These are phyloP conservation scores for Raphidocelis subcapitata DNA, from an alignment of 139 green algal species.

Conservation along the genomic window DNA sequence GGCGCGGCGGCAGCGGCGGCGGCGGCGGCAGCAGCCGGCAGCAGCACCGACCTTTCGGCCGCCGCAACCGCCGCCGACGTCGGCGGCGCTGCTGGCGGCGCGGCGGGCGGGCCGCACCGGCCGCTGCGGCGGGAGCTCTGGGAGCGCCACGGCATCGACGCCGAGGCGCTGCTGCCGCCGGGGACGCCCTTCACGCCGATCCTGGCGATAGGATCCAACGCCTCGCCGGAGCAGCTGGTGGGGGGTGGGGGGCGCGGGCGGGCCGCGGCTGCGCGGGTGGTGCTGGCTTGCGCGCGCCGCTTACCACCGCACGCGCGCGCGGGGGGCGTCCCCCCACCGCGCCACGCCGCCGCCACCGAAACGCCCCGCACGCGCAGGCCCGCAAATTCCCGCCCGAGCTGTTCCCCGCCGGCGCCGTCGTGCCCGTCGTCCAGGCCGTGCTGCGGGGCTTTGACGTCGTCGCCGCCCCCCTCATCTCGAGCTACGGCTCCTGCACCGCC, in stretches of 20 bases:
- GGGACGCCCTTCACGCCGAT: constrained; percentile 37
- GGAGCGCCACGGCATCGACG: background rate
- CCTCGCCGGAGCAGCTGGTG: constrained; percentile 51
- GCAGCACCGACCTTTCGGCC: background rate
- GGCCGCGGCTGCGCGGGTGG: too few species aligned
- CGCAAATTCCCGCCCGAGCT: constrained; percentile 49
- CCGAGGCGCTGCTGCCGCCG: background rate
- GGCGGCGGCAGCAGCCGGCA: background rate
- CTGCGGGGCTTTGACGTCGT: constrained; percentile 66
- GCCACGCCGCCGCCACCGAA: too few species aligned
- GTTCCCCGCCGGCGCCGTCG: constrained; percentile 41
- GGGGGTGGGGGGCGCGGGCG: too few species aligned
- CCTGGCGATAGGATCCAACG: constrained; percentile 71
- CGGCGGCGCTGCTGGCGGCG: too few species aligned
- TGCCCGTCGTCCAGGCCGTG: constrained; percentile 50
- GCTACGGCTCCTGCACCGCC: constrained; percentile 59
- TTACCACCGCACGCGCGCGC: too few species aligned
- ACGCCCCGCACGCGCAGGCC: background rate
- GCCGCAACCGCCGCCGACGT: too few species aligned
- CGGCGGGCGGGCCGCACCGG: background rate
- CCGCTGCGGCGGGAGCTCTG: background rate
- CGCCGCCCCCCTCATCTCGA: constrained; percentile 56
- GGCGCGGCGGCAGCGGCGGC: background rate
- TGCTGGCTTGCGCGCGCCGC: too few species aligned
- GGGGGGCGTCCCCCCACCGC: too few species aligned